phyloP scores from a whole-genome alignment of 2,329 filamentous ascomycete genomes.

The Fusarium avenaceum region DNA sequence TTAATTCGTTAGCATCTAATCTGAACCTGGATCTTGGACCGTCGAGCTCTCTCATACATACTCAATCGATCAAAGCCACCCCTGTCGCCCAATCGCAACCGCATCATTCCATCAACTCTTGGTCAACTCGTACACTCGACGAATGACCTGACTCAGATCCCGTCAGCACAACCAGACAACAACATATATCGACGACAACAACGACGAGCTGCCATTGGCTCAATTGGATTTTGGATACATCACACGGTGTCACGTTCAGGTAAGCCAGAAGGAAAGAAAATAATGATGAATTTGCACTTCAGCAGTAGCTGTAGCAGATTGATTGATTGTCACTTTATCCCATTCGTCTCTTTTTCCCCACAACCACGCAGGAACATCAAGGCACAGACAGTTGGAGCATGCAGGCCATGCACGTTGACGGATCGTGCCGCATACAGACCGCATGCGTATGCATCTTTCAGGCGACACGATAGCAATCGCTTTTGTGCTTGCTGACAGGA shows the following conservation, averaged over 20 bases:
- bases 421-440: conserved; percentile 30
- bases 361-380: conserved; percentile 35
- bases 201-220: conserved; percentile 12
- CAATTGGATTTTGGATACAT: conserved; percentile 6
- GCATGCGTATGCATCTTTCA: conserved; percentile 24
- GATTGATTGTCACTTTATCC: conserved; percentile 32
- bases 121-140: conserved; percentile 25
- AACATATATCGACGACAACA: conserved; percentile 26
- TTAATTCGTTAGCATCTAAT: conserved; percentile 22
- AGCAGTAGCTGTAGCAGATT: conserved; percentile 15
- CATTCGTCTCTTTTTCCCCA: conserved; percentile 26
- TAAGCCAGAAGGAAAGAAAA: conserved; percentile 33
- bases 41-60: conserved; percentile 5
- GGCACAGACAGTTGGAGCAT: conserved; percentile 23
- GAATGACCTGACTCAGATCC: conserved; percentile 28
- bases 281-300: too few relatives aligned
- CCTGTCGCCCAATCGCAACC: conserved; percentile 21
- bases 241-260: conserved; percentile 15
- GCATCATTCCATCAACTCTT: conserved; percentile 38
- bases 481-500: neutral
- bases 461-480: conserved; percentile 14
- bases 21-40: conserved; percentile 19
- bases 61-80: conserved; percentile 4
- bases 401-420: conserved; percentile 27
- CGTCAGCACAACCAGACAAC: conserved; percentile 32